Evolutionary conservation across 176 grass and related monocot genomes (phyloP).

Genomic region (Puya raimondii): DNA sequence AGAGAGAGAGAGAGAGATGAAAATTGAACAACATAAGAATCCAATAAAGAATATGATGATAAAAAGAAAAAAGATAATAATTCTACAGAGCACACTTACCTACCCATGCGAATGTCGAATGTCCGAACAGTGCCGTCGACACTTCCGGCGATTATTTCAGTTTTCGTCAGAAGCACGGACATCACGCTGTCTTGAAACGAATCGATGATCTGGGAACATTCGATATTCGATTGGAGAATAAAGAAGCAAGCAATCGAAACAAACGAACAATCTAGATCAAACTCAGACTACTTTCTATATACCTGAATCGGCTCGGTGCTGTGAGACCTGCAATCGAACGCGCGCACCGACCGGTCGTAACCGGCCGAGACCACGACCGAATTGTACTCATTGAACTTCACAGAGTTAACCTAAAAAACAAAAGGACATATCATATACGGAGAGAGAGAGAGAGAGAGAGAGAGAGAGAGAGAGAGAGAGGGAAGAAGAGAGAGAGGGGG

Average conservation of each 20-base stretch:
- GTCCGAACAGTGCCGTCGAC: slow-evolving; percentile 82
- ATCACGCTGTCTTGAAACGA: slow-evolving; percentile 98
- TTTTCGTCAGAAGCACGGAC: slow-evolving; percentile 75
- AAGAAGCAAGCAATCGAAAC: no score
- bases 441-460: neutral
- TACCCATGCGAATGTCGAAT: slow-evolving; percentile 94
- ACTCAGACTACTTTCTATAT: no score
- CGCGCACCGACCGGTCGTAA: slow-evolving; percentile 72
- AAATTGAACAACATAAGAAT: neutral
- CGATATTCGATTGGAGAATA: no score
- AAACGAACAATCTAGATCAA: no score
- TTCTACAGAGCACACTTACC: slow-evolving; percentile 29
- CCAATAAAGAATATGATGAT: neutral
- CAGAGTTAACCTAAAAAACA: slow-evolving; percentile 60
- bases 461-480: neutral
- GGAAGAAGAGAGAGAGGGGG: no score
- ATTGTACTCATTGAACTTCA: slow-evolving; percentile 87
- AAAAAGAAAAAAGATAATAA: neutral
- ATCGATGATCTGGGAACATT: slow-evolving; percentile 54
- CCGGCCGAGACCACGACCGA: slow-evolving; percentile 79
- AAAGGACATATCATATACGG: no score
- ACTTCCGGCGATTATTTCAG: slow-evolving; percentile 96
- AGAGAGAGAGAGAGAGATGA: slow-evolving; percentile 8
- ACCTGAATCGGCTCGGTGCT: slow-evolving; percentile 93
- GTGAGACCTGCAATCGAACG: slow-evolving; percentile 92